A percentile compares a stretch with the other conserved stretches of the same genome.
phyloP scores from a whole-genome alignment of 2,329 filamentous ascomycete species.

The Anisogramma anomala region DNA sequence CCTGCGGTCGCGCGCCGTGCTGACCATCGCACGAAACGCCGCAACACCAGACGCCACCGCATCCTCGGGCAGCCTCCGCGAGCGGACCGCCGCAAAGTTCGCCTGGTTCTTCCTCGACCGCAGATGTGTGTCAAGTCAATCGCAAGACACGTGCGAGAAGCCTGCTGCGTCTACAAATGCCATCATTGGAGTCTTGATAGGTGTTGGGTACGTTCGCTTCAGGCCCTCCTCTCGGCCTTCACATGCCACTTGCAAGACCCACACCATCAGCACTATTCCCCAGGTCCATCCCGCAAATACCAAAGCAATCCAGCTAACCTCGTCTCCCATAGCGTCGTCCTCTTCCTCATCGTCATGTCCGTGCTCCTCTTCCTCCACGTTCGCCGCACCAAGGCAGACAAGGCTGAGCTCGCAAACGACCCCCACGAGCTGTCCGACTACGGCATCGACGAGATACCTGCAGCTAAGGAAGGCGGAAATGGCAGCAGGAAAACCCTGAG shows the following conservation, averaged over 20 bases:
- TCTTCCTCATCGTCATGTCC: constrained; percentile 4
- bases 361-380: constrained; percentile 10
- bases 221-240: background rate
- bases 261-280: too few species aligned
- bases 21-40: background rate
- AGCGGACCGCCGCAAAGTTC: constrained; percentile 6
- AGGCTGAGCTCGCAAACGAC: constrained; percentile 17
- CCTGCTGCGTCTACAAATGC: constrained; percentile 9
- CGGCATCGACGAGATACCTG: constrained; percentile 27
- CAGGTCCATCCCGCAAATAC: too few species aligned
- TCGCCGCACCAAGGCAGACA: constrained; percentile 13
- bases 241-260: background rate
- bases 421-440: constrained; percentile 26
- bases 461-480: background rate
- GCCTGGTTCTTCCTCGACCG: constrained; percentile 10
- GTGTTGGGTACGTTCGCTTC: constrained; percentile 8
- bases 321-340: constrained; percentile 4
- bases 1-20: background rate
- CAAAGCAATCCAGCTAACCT: too few species aligned
- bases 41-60: constrained; percentile 1
- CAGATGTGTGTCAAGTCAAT: constrained; percentile 1
- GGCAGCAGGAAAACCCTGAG: background rate
- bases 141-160: constrained; percentile 13
- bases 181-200: constrained; percentile 9
- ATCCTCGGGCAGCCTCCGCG: constrained; percentile 2